These are phyloP conservation scores for Cladosporium sphaerospermum DNA, from an alignment of 2,329 filamentous ascomycete genomes.

Conservation along the genomic window DNA sequence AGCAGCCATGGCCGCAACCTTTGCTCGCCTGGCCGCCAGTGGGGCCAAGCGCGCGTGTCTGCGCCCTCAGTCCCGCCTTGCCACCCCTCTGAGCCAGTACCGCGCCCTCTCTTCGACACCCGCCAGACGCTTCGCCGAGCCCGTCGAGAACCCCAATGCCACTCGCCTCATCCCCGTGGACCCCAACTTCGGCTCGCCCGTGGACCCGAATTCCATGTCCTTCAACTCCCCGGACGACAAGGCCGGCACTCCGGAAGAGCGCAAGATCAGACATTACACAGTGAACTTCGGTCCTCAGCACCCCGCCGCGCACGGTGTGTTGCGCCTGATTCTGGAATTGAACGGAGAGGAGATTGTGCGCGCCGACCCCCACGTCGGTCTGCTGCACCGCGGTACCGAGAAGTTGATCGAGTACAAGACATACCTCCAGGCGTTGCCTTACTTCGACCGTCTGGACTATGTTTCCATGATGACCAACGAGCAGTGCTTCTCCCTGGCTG, in stretches of 20 bases:
- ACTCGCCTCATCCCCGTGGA: slow-evolving; percentile 62
- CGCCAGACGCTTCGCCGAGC: slow-evolving; percentile 57
- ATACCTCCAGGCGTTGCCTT: slow-evolving; percentile 94
- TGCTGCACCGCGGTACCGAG: slow-evolving; percentile 95
- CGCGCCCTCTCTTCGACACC: slow-evolving; percentile 62
- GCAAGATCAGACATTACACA: slow-evolving; percentile 97
- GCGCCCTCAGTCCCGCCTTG: slow-evolving; percentile 44
- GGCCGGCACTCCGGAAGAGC: slow-evolving; percentile 48
- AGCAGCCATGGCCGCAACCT: slow-evolving; percentile 59
- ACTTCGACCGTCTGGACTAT: slow-evolving; percentile 98
- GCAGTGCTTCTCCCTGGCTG: slow-evolving; percentile 90
- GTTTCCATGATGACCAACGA: slow-evolving; percentile 99
- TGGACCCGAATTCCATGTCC: slow-evolving; percentile 40
- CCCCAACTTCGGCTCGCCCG: slow-evolving; percentile 53
- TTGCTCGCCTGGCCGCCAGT: slow-evolving; percentile 67
- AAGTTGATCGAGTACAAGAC: slow-evolving; percentile 99
- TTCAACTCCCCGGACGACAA: slow-evolving; percentile 39
- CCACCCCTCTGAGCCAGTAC: slow-evolving; percentile 32
- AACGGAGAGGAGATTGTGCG: slow-evolving; percentile 97
- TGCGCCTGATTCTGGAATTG: slow-evolving; percentile 94
- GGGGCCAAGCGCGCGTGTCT: slow-evolving; percentile 60
- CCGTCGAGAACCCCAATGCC: slow-evolving; percentile 42
- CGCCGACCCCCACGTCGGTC: slow-evolving; percentile 90
- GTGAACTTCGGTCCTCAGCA: slow-evolving; percentile 99
- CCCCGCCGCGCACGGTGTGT: slow-evolving; percentile 94